phyloP scores from a whole-genome alignment of 2,329 filamentous ascomycete genomes.

The Talaromyces piceae region DNA sequence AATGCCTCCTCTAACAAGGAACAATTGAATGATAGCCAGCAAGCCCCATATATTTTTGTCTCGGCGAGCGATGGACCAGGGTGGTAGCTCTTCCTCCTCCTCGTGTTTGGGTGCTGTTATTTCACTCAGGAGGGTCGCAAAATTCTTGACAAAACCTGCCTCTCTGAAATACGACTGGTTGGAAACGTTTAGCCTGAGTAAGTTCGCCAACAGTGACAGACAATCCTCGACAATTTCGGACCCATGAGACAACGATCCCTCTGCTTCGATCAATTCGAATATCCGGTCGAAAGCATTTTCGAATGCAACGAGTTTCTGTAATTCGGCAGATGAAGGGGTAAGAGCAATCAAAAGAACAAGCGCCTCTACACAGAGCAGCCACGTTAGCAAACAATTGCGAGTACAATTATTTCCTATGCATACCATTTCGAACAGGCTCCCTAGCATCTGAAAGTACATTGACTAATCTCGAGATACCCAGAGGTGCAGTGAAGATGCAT shows the following conservation, averaged over 20 bases:
- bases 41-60: slow-evolving; percentile 91
- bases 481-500: slow-evolving; percentile 79
- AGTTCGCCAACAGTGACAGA: slow-evolving; percentile 79
- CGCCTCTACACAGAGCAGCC: slow-evolving; percentile 49
- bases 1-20: slow-evolving; percentile 71
- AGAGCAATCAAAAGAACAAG: slow-evolving; percentile 81
- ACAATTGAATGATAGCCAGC: slow-evolving; percentile 76
- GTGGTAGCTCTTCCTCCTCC: slow-evolving; percentile 54
- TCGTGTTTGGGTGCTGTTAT: slow-evolving; percentile 49
- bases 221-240: slow-evolving; percentile 89
- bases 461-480: slow-evolving; percentile 82
- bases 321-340: slow-evolving; percentile 75
- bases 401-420: slow-evolving; percentile 6
- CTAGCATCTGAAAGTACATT: slow-evolving; percentile 74
- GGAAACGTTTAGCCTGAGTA: slow-evolving; percentile 76
- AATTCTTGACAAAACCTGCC: slow-evolving; percentile 68
- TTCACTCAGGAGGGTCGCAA: slow-evolving; percentile 62
- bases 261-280: slow-evolving; percentile 71
- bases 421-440: slow-evolving; percentile 76
- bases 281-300: slow-evolving; percentile 86
- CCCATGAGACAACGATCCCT: slow-evolving; percentile 75
- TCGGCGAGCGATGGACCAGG: slow-evolving; percentile 68
- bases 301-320: slow-evolving; percentile 93
- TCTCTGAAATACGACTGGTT: slow-evolving; percentile 94
- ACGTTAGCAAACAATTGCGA: slow-evolving; percentile 9